Evolutionary conservation across 2,329 filamentous ascomycete genomes (phyloP), one percentile per base, ranked within the genome.

Genomic region (Sporothrix sp.): DNA sequence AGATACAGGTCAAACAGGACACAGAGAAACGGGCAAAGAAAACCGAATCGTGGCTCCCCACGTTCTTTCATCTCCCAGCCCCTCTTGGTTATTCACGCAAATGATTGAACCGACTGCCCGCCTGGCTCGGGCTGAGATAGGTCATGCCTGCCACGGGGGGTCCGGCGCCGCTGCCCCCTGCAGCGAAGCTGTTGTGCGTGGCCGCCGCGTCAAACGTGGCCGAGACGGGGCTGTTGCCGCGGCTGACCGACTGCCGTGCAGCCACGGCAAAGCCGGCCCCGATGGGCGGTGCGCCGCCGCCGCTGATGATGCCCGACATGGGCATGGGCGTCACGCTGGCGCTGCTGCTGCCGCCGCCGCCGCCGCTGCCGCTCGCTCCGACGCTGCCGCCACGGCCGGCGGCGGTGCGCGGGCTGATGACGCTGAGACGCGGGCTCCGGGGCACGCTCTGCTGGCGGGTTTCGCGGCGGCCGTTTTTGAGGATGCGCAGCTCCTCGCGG

Each of bases 361-460:
- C 63, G n/a, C 52, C 58, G 28, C 39, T 46, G 21, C 62, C 61
- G 10, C 58, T 23, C 2, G 20, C n/a, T 18, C 11, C 16, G 9
- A 39, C 40, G 20, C 16, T 32, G 11, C 38, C 51, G 56, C 42
- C 27, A 11, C 52, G 51, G 20, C 52, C 51, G 3, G 37, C 23
- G 6, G 52, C 52, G 36, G 63, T 65, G 2, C 69, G 63, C 2
- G 76, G 76, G 54, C 76, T 79, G 66, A 77, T 72, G 48, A 77
- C 65, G 28, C 70, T 68, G 56, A 73, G 66, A 7, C 74, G 69
- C n/a, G 78, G 78, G 58, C 76, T 80, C 20, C 74, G 73, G 45
- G 77, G 77, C 20, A 78, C 75, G 56, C 76, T 80, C 48, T 65
- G 68, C 58, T 75, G 71, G 32, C 78, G 66, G 3, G 78, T 81